A percentile compares a stretch with the other conserved stretches of the same genome.
Conservation (phyloP, 2,329 filamentous ascomycete species). For the Xylaria sp. region DNA sequence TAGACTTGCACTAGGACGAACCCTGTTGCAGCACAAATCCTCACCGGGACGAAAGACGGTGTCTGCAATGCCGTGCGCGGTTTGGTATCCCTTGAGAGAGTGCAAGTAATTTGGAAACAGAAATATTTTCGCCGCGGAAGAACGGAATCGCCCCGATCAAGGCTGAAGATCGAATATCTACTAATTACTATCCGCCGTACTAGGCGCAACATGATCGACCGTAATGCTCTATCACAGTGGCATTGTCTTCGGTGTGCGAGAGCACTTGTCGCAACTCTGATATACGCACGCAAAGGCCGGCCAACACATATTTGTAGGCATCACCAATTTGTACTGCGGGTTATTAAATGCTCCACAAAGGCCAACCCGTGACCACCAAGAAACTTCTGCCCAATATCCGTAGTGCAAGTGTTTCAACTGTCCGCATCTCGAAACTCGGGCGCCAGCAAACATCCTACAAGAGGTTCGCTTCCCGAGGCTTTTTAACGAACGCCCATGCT, state of each 20-base stretch:
- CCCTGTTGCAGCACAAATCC: constrained; percentile 1
- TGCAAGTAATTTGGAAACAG: background rate
- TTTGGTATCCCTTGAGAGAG: background rate
- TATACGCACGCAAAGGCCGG: background rate
- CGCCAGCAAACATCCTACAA: background rate
- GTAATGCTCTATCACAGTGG: background rate
- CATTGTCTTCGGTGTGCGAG: background rate
- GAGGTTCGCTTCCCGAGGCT: background rate
- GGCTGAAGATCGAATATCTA: background rate
- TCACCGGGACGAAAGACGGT: constrained; percentile 13
- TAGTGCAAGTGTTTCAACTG: background rate
- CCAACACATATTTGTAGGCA: background rate
- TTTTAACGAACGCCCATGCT: background rate
- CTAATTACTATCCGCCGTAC: background rate
- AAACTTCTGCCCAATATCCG: background rate
- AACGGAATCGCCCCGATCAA: background rate
- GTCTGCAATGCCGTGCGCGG: background rate
- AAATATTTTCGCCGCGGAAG: background rate
- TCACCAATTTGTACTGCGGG: background rate
- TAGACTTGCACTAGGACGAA: constrained; percentile 9
- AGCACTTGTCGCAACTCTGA: background rate
- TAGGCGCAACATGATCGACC: background rate
- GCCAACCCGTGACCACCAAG: background rate
- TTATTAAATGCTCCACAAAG: background rate
- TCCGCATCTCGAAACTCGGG: background rate